Evolutionary conservation across 352 stramenopile species (phyloP), one percentile per base, ranked within the genome.

Genomic region (Globisporangium yorkense): DNA sequence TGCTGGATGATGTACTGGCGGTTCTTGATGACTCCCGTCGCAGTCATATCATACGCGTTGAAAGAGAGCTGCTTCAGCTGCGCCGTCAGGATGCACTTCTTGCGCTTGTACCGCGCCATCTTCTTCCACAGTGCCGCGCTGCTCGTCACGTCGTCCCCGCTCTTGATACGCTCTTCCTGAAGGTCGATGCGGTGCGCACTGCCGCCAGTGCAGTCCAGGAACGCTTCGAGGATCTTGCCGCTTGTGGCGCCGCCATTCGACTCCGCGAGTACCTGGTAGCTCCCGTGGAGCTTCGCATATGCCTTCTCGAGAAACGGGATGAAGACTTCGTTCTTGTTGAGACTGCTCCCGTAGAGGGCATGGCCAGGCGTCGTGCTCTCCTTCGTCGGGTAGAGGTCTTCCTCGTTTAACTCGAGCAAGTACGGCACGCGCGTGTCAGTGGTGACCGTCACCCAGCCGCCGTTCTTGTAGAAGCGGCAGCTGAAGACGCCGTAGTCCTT

Each of bases 401-500:
- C 74, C 0, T 67, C 61, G 1, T 74, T 51, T 2, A 88, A 62
- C 52, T 75, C 66, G 31, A 80, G 62, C 5, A 61, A 76, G 74
- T 86, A 89, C 24, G 89, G 89, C 29, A 96, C 59, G 3, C 82
- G 71, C 49, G 90, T 96, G 61, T 97, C 90, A 3, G 88, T 92
- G 35, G 90, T 92, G 49, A 97, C 80, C 3, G 88, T 77, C 15
- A 94, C 69, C 90, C 89, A 97, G 29, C 80, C 68, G 33, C 83
- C 87, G 62, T 97, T 84, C 51, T 96, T 96, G 73, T 96, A 97
- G 65, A 97, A 97, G 18, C 90, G 86, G 67, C 89, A 97, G 1
- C 85, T 97, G 67, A 85, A 97, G 20, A 97, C 73, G 10, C 90
- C 90, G 61, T 84, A 96, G 41, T 80, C 66, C 59, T 92, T 88